Evolutionary conservation across 805 yeast genomes (phyloP).

Genomic region (Yueomyces sinensis): DNA sequence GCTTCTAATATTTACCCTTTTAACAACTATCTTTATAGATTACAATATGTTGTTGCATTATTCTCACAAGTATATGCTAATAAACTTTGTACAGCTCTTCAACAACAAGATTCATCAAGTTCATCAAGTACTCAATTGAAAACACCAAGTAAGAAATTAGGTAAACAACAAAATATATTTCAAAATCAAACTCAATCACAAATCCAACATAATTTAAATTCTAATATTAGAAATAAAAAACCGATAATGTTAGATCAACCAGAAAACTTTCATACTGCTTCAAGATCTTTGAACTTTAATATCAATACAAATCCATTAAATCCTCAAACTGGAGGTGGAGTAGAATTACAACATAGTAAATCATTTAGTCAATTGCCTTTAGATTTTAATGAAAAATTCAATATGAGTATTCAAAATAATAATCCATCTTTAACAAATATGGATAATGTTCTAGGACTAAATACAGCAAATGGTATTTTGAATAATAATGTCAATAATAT

Average conservation of each 20-base stretch:
- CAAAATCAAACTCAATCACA: neutral
- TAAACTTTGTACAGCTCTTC: constrained; percentile 29
- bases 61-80: constrained; percentile 50
- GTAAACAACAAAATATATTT: too few species aligned
- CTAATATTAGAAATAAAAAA: too few species aligned
- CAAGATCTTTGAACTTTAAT: neutral
- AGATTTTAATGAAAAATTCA: neutral
- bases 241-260: too few species aligned
- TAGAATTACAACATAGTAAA: neutral
- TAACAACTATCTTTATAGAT: constrained; percentile 40
- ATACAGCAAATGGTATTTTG: neutral
- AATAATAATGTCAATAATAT: too few species aligned
- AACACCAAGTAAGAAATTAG: too few species aligned
- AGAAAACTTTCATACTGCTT: too few species aligned
- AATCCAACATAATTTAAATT: neutral
- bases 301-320: neutral
- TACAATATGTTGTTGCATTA: constrained; percentile 42
- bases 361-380: neutral
- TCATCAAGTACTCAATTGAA: too few species aligned
- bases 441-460: too few species aligned
- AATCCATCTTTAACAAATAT: neutral
- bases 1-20: constrained; percentile 26
- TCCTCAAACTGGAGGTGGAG: neutral
- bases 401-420: neutral
- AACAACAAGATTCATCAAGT: too few species aligned